A percentile compares a stretch with the other conserved stretches of the same genome.
These are phyloP conservation scores for Ceratobasidium sp. DNA, from an alignment of 1,284 basidiomycete genomes.

Conservation along the genomic window DNA sequence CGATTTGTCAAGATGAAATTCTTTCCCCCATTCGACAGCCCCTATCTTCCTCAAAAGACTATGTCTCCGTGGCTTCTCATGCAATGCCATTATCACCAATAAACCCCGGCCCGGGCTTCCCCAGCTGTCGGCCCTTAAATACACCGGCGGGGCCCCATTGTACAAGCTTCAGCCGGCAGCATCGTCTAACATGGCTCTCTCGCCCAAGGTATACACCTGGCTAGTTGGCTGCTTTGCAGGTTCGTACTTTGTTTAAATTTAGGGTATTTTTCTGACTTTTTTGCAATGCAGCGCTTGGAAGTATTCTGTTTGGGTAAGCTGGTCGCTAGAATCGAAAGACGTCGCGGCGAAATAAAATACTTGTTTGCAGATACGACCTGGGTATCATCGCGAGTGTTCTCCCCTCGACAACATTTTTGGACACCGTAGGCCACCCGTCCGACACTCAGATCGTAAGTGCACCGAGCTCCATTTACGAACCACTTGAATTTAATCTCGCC, in stretches of 20 bases:
- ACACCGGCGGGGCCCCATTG: background rate
- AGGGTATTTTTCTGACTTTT: constrained; percentile 42
- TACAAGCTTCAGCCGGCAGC: background rate
- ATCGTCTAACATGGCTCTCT: constrained; percentile 50
- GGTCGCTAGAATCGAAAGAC: background rate
- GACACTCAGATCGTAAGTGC: constrained; percentile 50
- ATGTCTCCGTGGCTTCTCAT: constrained; percentile 16
- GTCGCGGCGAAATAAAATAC: constrained; percentile 26
- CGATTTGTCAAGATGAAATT: background rate
- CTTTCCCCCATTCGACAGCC: constrained; percentile 20
- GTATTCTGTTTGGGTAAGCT: constrained; percentile 44
- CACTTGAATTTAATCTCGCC: constrained; percentile 54
- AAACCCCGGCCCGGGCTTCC: constrained; percentile 13
- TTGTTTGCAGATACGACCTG: constrained; percentile 57
- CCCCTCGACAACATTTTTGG: constrained; percentile 53
- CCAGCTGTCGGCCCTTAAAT: background rate
- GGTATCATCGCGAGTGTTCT: constrained; percentile 59
- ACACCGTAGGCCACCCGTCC: constrained; percentile 53
- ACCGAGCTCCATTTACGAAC: constrained; percentile 59
- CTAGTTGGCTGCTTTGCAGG: constrained; percentile 69
- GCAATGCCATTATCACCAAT: background rate
- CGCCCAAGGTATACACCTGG: constrained; percentile 66
- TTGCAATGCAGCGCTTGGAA: constrained; percentile 48
- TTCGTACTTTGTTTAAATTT: constrained; percentile 48
- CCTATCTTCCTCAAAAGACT: constrained; percentile 23